These are phyloP conservation scores for Raddia distichophylla DNA, from an alignment of 176 grass and related monocot genomes.

Conservation along the genomic window DNA sequence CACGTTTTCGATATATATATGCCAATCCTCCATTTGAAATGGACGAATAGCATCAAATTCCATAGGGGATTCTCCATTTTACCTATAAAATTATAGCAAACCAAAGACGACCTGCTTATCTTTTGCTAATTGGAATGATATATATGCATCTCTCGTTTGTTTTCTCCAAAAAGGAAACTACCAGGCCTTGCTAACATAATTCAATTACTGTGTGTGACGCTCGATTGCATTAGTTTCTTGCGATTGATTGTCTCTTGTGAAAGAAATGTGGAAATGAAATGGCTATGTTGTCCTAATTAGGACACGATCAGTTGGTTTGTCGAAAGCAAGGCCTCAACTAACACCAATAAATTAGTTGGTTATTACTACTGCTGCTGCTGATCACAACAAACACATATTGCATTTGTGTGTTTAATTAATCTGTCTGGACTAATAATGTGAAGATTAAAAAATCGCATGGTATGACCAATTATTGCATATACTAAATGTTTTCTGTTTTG, in stretches of 20 bases:
- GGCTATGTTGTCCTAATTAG: not conserved
- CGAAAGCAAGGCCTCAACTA: constrained; percentile 37
- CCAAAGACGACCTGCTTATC: not conserved
- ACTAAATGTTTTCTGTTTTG: not conserved
- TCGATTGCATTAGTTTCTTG: not conserved
- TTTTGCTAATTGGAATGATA: not conserved
- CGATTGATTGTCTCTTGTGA: not conserved
- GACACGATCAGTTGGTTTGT: constrained; percentile 22
- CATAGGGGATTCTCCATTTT: too few relatives aligned
- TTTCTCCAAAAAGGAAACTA: not conserved
- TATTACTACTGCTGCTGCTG: not conserved
- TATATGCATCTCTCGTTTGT: not conserved
- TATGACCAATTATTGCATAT: constrained; percentile 16
- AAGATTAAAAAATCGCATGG: constrained; percentile 26
- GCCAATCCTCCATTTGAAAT: not conserved
- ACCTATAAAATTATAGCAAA: not conserved
- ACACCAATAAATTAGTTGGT: constrained; percentile 38
- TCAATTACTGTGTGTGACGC: not conserved
- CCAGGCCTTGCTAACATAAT: not conserved
- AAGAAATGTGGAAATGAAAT: not conserved
- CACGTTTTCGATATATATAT: too few relatives aligned
- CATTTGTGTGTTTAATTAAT: constrained; percentile 4
- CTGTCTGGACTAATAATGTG: constrained; percentile 5
- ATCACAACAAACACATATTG: not conserved
- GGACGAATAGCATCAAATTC: not conserved